These are phyloP conservation scores for Lichtheimia ornata DNA, from an alignment of 371 early-diverging fungal species.

Conservation along the genomic window DNA sequence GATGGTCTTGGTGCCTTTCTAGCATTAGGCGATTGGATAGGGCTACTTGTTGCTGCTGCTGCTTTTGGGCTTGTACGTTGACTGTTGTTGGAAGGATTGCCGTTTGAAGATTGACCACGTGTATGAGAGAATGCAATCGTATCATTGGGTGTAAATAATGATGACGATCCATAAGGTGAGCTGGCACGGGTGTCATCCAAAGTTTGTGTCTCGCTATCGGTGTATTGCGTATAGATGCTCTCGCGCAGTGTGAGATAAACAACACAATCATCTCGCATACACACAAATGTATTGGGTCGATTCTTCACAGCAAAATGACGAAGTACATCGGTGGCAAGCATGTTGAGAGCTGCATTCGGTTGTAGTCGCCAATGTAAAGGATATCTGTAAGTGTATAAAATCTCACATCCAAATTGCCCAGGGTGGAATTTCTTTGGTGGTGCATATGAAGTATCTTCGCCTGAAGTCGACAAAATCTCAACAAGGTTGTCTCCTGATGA, in stretches of 20 bases:
- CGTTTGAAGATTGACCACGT: slow-evolving; percentile 30
- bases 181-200: slow-evolving; percentile 12
- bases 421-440: slow-evolving; percentile 46
- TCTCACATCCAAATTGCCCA: slow-evolving; percentile 76
- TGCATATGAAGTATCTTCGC: slow-evolving; percentile 36
- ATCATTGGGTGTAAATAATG: slow-evolving; percentile 2
- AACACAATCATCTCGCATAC: slow-evolving; percentile 52
- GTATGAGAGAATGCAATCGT: slow-evolving; percentile 10
- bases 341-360: slow-evolving; percentile 66
- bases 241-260: slow-evolving; percentile 70
- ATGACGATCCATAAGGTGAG: slow-evolving; percentile 17
- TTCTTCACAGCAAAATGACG: slow-evolving; percentile 72
- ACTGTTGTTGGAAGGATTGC: slow-evolving; percentile 23
- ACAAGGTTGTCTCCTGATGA: slow-evolving; percentile 45
- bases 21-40: slow-evolving; percentile 7
- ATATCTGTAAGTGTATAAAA: slow-evolving; percentile 63
- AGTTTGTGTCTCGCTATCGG: slow-evolving; percentile 1
- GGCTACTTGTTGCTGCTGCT: no score
- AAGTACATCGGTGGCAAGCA: slow-evolving; percentile 55
- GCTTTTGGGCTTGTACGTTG: slow-evolving; percentile 14
- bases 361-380: slow-evolving; percentile 78
- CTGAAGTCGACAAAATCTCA: slow-evolving; percentile 44
- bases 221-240: slow-evolving; percentile 19
- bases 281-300: slow-evolving; percentile 74
- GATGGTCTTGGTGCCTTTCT: slow-evolving; percentile 6